Evolutionary conservation across 345 rosid species (phyloP), one percentile per base, ranked within the genome.

Genomic region (Excoecaria agallocha): DNA sequence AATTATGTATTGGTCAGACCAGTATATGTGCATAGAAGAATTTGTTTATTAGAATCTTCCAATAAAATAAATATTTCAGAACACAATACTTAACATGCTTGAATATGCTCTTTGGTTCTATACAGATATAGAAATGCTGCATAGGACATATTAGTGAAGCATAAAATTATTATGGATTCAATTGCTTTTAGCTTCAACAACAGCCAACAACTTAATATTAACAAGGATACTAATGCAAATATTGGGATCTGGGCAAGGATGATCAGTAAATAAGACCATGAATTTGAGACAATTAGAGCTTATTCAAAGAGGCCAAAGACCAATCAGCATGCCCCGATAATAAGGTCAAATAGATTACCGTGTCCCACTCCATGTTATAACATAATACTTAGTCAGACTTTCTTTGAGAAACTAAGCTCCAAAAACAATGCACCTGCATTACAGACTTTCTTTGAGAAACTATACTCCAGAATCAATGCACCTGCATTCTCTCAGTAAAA

Each of bases 121-220:
- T 20, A 35, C 68, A 65, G 25, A 43, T 65, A 20, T 65, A n/a
- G 49, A 17, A 11, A 38, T 39, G 68, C 22, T 64, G 16, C 30
- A 45, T 41, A 65, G 24, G 24, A 57, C 24, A 57, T 0, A 10
- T 3, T 17, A 65, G 20, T 65, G 16, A 48, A 41, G 43, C 6
- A 63, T 20, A 63, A 61, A 38, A 38, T 54, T 22, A 65, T n/a
- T 65, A 65, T 52, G 48, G n/a, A 16, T 62, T 37, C 66, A 61
- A 41, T 15, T 38, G 37, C 16, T 62, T 16, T 16, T 15, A 13
- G 43, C 3, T 41, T 41, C 8, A 41, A 41, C 8, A 41, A 41
- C 0, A 8, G 8, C 45, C 45, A 41, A 8, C 45, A 41, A 41
- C 45, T 41, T 15, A 11, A 62, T 8, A 35, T 62, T 62, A 9